These are phyloP conservation scores for Cenococcum geophilum DNA, from an alignment of 495 filamentous ascomycete species.

Conservation along the genomic window DNA sequence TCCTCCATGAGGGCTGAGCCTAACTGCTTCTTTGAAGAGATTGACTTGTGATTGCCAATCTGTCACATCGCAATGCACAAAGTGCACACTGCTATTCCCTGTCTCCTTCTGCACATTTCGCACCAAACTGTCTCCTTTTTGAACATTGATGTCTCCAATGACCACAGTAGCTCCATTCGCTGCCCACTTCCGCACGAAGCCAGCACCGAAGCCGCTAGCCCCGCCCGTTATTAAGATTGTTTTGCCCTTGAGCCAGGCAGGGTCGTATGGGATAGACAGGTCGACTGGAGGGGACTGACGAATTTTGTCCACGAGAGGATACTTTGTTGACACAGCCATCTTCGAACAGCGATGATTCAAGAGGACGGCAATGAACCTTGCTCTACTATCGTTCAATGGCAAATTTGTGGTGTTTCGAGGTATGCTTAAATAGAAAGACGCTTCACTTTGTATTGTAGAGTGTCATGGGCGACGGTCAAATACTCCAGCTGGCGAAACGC, in stretches of 20 bases:
- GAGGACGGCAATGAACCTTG: background rate
- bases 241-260: slow-evolving; percentile 37
- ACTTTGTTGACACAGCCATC: background rate
- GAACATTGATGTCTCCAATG: slow-evolving; percentile 34
- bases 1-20: slow-evolving; percentile 47
- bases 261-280: slow-evolving; percentile 29
- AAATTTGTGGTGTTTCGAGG: background rate
- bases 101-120: slow-evolving; percentile 34
- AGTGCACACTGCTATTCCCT: slow-evolving; percentile 43
- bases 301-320: slow-evolving; percentile 15
- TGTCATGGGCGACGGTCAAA: background rate
- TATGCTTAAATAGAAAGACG: too few species aligned
- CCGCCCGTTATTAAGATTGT: slow-evolving; percentile 45
- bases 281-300: slow-evolving; percentile 34
- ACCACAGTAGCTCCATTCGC: slow-evolving; percentile 32
- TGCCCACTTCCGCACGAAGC: slow-evolving; percentile 34
- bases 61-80: slow-evolving; percentile 52
- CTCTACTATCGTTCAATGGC: background rate
- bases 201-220: slow-evolving; percentile 38
- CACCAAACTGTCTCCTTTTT: slow-evolving; percentile 29
- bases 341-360: background rate
- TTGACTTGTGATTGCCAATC: slow-evolving; percentile 55
- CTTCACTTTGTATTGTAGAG: background rate
- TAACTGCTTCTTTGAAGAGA: slow-evolving; percentile 52
- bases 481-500: background rate